These are phyloP conservation scores for Gossypium raimondii DNA, from an alignment of 345 rosid genomes.

Conservation along the genomic window DNA sequence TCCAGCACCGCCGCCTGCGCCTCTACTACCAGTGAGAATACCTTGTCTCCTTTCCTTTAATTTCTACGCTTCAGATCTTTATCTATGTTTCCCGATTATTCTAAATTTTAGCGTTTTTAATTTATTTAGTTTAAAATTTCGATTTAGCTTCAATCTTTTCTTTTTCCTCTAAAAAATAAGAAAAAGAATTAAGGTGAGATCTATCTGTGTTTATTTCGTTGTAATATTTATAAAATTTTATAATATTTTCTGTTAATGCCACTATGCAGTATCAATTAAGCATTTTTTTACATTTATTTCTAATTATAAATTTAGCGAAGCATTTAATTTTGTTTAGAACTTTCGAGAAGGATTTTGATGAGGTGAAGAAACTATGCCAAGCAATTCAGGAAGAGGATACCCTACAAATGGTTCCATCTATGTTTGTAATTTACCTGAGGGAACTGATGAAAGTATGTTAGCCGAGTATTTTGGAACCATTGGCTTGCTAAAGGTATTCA, in stretches of 20 bases:
- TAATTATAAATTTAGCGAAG: conserved; percentile 1
- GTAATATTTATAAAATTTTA: background rate
- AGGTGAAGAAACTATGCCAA: conserved; percentile 57
- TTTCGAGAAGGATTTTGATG: conserved; percentile 33
- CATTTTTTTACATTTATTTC: background rate
- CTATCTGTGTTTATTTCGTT: background rate
- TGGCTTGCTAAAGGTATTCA: conserved; percentile 80
- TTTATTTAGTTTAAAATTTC: background rate
- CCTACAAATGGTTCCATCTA: conserved; percentile 73
- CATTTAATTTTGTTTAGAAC: background rate
- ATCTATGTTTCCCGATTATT: background rate
- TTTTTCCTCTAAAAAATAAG: background rate
- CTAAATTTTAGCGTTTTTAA: background rate
- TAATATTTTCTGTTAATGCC: background rate
- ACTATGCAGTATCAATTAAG: background rate
- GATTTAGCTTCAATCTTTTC: background rate
- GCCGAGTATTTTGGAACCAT: conserved; percentile 94
- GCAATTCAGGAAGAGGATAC: conserved; percentile 52
- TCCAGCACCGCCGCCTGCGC: background rate
- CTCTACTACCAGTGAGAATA: conserved; percentile 5
- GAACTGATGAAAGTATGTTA: conserved; percentile 81
- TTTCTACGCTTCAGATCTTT: conserved; percentile 4
- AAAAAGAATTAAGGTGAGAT: background rate
- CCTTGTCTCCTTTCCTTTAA: background rate
- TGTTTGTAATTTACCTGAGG: conserved; percentile 76